Percentiles rank a stretch among this genome's conserved stretches.
Evolutionary conservation across 2,329 filamentous ascomycete species (phyloP).

Genomic region (Phaeosphaeria sp.): DNA sequence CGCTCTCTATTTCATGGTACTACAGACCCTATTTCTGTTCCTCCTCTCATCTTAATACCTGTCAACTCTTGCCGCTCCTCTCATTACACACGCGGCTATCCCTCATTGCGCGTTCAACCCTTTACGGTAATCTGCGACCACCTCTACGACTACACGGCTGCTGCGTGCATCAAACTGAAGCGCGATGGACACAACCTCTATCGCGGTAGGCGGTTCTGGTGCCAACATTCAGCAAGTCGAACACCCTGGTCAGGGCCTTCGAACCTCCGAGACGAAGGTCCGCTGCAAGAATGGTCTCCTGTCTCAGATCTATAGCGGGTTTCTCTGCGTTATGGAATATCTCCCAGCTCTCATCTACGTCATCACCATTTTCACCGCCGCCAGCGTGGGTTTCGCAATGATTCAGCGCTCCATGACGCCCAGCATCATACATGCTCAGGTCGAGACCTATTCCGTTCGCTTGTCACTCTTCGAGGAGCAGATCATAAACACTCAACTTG

Average conservation of each 20-base stretch:
- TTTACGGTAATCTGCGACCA: not conserved
- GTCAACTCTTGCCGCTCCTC: not conserved
- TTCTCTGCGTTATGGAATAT: not conserved
- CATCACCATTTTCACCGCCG: slow-evolving; percentile 6
- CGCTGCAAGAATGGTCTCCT: not conserved
- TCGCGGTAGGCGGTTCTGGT: no score
- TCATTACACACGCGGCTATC: not conserved
- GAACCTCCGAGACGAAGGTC: not conserved
- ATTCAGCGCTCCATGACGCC: slow-evolving; percentile 6
- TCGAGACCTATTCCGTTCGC: slow-evolving; percentile 3
- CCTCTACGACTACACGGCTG: not conserved
- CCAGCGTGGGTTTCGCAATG: slow-evolving; percentile 9
- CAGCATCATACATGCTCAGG: slow-evolving; percentile 10
- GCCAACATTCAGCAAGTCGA: slow-evolving; percentile 1
- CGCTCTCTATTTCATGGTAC: not conserved
- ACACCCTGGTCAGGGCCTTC: not conserved
- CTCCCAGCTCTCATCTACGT: slow-evolving; percentile 4
- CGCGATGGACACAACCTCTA: not conserved
- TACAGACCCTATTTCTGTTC: no score
- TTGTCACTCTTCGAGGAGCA: slow-evolving; percentile 5
- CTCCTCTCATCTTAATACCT: not conserved
- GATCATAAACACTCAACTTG: slow-evolving; percentile 12
- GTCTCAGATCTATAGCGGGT: not conserved
- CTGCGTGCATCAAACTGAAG: not conserved
- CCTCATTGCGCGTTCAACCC: not conserved